phyloP scores from a whole-genome alignment of 768 basidiomycete genomes.

The Podaxis sp. region DNA sequence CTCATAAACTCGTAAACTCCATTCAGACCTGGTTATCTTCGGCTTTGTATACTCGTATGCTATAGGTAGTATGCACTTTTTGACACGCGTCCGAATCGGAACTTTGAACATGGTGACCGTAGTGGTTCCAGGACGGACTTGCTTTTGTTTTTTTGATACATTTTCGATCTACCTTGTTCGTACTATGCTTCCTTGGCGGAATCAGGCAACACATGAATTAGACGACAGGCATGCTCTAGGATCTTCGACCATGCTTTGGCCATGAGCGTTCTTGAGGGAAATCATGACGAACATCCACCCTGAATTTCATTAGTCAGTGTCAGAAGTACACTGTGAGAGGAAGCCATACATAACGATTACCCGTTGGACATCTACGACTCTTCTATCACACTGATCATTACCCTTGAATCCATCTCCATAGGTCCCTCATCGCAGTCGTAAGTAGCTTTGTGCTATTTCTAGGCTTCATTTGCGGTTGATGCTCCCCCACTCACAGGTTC shows the following conservation, averaged over 20 bases:
- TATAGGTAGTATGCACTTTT: neutral
- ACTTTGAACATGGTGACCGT: neutral
- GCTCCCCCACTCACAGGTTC: neutral
- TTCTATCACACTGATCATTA: neutral
- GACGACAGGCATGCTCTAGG: neutral
- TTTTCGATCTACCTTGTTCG: neutral
- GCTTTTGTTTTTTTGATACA: neutral
- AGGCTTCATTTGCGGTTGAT: neutral
- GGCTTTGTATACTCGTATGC: neutral
- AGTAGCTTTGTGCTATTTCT: neutral
- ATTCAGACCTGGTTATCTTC: neutral
- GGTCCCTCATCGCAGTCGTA: neutral
- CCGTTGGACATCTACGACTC: neutral
- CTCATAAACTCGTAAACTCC: neutral
- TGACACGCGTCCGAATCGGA: constrained; percentile 8
- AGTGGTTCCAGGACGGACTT: neutral
- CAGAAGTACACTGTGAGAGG: neutral
- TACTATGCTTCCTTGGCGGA: neutral
- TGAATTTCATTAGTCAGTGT: neutral
- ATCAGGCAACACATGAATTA: neutral
- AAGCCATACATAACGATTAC: neutral
- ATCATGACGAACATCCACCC: neutral
- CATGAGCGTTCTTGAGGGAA: neutral
- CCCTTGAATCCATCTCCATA: neutral
- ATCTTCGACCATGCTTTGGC: neutral